Conservation (phyloP, 2,329 filamentous ascomycete genomes). For the Kalmusia sp. region DNA sequence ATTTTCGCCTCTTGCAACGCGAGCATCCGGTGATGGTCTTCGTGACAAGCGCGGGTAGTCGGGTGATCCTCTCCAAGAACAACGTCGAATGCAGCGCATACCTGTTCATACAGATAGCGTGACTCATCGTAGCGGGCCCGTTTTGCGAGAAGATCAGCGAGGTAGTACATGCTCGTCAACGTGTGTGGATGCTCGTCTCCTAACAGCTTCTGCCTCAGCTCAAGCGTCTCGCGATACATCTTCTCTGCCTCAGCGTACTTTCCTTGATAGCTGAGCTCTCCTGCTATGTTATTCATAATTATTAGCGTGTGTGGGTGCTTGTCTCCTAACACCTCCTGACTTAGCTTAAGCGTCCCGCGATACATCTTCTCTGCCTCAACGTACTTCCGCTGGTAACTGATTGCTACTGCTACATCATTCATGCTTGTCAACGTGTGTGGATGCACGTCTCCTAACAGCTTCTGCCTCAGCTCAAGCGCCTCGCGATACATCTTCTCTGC, state of each 20-base stretch:
- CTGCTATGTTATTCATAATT: background rate
- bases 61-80: conserved; percentile 13
- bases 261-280: background rate
- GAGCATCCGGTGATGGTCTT: conserved; percentile 4
- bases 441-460: no score
- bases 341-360: background rate
- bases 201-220: background rate
- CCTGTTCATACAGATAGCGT: conserved; percentile 8
- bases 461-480: no score
- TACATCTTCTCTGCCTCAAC: conserved; percentile 11
- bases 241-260: background rate
- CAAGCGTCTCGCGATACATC: background rate
- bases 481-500: no score
- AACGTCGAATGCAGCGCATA: conserved; percentile 9
- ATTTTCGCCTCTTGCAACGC: background rate
- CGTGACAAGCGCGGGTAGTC: conserved; percentile 12
- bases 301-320: conserved; percentile 1
- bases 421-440: no score
- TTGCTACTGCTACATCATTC: no score
- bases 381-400: no score
- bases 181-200: background rate
- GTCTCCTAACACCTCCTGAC: conserved; percentile 2
- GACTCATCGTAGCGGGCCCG: conserved; percentile 10
- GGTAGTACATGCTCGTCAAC: conserved; percentile 10
- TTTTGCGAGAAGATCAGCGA: conserved; percentile 12